Evolutionary conservation across 2,329 filamentous ascomycete genomes (phyloP).

Genomic region (Coniella vitis): DNA sequence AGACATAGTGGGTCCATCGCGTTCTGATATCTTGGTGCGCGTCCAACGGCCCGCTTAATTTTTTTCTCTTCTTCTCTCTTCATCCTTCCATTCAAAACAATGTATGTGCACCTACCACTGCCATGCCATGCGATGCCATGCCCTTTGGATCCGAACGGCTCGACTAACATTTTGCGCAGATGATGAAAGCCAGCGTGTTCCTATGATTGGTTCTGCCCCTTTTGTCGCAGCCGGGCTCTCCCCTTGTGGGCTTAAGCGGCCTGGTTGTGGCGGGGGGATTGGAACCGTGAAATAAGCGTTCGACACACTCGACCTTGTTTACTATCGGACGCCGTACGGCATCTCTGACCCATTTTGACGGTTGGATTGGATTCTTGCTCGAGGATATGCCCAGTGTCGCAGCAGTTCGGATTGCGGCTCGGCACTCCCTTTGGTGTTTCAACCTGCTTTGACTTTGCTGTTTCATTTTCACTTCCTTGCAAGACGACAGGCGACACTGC

Average conservation of each 20-base stretch:
- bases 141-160: neutral
- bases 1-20: neutral
- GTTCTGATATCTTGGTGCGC: slow-evolving; percentile 13
- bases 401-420: neutral
- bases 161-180: slow-evolving; percentile 48
- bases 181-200: slow-evolving; percentile 99
- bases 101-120: slow-evolving; percentile 52
- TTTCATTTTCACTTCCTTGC: too few species aligned
- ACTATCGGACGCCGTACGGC: slow-evolving; percentile 92
- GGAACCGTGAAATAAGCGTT: slow-evolving; percentile 95
- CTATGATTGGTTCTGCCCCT: slow-evolving; percentile 73
- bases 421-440: too few species aligned
- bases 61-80: slow-evolving; percentile 47
- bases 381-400: neutral
- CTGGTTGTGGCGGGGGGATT: slow-evolving; percentile 55
- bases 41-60: slow-evolving; percentile 22
- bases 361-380: slow-evolving; percentile 21
- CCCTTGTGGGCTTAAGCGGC: slow-evolving; percentile 85
- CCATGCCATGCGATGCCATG: slow-evolving; percentile 3
- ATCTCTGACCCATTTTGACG: slow-evolving; percentile 72
- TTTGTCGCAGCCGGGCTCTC: slow-evolving; percentile 71
- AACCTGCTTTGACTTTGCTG: too few species aligned
- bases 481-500: too few species aligned
- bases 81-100: slow-evolving; percentile 99
- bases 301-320: slow-evolving; percentile 98